A percentile compares a stretch with the other conserved stretches of the same genome.
phyloP scores from a whole-genome alignment of 2,329 filamentous ascomycete genomes.

The Didymella segeticola region DNA sequence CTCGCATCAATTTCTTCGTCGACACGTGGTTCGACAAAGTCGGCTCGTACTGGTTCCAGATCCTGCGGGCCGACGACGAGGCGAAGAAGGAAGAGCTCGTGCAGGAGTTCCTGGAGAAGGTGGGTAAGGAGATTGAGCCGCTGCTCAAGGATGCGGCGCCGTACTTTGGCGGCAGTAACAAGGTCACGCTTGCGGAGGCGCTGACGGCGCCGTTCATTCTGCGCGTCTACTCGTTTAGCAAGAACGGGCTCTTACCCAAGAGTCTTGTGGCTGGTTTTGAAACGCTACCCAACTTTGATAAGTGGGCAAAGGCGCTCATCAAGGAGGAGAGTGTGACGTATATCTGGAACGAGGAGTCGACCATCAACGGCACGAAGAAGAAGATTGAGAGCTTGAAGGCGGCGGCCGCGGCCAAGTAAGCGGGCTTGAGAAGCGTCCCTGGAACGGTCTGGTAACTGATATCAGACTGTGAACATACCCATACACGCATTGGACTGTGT shows the following conservation, averaged over 20 bases:
- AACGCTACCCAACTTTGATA: constrained; percentile 69
- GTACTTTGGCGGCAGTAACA: constrained; percentile 55
- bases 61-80: constrained; percentile 55
- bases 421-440: no score
- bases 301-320: constrained; percentile 68
- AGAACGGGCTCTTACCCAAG: constrained; percentile 62
- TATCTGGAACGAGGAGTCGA: constrained; percentile 41
- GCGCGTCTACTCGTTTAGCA: constrained; percentile 62
- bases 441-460: no score
- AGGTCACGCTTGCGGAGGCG: constrained; percentile 75
- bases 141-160: constrained; percentile 60
- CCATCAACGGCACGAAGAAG: constrained; percentile 28
- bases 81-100: constrained; percentile 58
- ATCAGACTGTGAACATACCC: no score
- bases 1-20: constrained; percentile 73
- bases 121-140: constrained; percentile 77
- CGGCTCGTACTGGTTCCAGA: constrained; percentile 55
- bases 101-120: constrained; percentile 60
- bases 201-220: constrained; percentile 72
- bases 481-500: no score
- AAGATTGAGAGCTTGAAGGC: constrained; percentile 38
- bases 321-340: constrained; percentile 69
- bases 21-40: constrained; percentile 73
- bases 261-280: constrained; percentile 57
- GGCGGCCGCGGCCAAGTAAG: constrained; percentile 23